A percentile compares a stretch with the other conserved stretches of the same genome.
phyloP scores from a whole-genome alignment of 1,284 basidiomycete species.

The Pulveroboletus sp. region DNA sequence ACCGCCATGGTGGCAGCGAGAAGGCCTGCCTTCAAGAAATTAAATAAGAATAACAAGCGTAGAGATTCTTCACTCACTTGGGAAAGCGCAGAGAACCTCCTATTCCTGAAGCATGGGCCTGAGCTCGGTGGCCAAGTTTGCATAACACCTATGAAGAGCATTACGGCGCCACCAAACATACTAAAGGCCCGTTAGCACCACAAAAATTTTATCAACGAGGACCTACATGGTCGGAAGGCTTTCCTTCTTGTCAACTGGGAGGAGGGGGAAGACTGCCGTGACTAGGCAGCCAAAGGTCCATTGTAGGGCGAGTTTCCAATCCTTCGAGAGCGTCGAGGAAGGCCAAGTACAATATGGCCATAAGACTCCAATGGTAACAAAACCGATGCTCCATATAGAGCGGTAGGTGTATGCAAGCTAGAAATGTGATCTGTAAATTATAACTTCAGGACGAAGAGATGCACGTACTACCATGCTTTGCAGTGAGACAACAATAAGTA shows the following conservation, averaged over 20 bases:
- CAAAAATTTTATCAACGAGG: neutral
- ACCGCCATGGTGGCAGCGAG: slow-evolving; percentile 51
- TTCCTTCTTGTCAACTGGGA: slow-evolving; percentile 77
- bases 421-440: slow-evolving; percentile 21
- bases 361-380: slow-evolving; percentile 59
- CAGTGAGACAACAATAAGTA: slow-evolving; percentile 47
- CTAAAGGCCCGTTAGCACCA: slow-evolving; percentile 27
- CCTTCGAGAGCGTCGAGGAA: slow-evolving; percentile 29
- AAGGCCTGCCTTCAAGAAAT: slow-evolving; percentile 38
- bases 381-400: slow-evolving; percentile 72
- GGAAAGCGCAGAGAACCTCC: slow-evolving; percentile 16
- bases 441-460: neutral
- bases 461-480: slow-evolving; percentile 73
- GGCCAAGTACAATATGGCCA: slow-evolving; percentile 68
- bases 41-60: neutral
- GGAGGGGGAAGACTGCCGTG: slow-evolving; percentile 69
- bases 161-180: slow-evolving; percentile 31
- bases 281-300: slow-evolving; percentile 61
- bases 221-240: slow-evolving; percentile 61
- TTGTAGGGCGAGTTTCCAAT: slow-evolving; percentile 35
- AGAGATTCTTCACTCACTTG: slow-evolving; percentile 41
- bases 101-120: neutral
- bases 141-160: slow-evolving; percentile 28
- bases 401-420: slow-evolving; percentile 72
- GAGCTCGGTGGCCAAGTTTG: slow-evolving; percentile 12